These are phyloP conservation scores for Alternaria atra DNA, from an alignment of 2,329 filamentous ascomycete species.

Conservation along the genomic window DNA sequence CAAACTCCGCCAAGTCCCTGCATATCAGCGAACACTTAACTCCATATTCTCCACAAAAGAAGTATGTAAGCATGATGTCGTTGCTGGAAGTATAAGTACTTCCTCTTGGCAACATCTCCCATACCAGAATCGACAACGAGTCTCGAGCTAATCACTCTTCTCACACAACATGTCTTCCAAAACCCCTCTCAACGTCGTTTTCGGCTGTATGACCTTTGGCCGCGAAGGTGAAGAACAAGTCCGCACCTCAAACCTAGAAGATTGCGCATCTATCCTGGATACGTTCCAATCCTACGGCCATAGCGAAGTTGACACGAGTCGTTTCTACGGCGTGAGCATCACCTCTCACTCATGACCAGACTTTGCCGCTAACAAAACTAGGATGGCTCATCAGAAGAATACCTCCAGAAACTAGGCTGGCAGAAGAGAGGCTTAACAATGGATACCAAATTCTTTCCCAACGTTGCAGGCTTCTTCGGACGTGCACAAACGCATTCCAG, in stretches of 20 bases:
- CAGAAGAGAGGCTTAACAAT: slow-evolving; percentile 52
- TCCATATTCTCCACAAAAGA: not conserved
- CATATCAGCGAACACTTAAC: not conserved
- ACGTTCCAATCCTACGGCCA: slow-evolving; percentile 43
- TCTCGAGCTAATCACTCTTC: not conserved
- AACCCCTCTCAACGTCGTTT: slow-evolving; percentile 39
- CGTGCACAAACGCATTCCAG: slow-evolving; percentile 40
- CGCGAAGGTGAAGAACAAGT: slow-evolving; percentile 30
- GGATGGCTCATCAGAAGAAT: slow-evolving; percentile 51
- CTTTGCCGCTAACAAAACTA: not conserved
- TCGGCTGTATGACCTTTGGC: slow-evolving; percentile 54
- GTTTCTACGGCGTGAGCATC: slow-evolving; percentile 44
- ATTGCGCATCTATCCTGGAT: slow-evolving; percentile 40
- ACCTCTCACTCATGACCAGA: not conserved
- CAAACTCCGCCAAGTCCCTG: slow-evolving; percentile 4
- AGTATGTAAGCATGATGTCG: not conserved
- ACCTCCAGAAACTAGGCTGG: slow-evolving; percentile 55
- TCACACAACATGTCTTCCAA: slow-evolving; percentile 16
- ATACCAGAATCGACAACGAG: not conserved
- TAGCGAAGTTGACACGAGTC: slow-evolving; percentile 51
- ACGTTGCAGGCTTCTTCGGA: slow-evolving; percentile 25
- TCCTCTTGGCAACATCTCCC: not conserved
- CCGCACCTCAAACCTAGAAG: slow-evolving; percentile 25
- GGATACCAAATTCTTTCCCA: slow-evolving; percentile 57
- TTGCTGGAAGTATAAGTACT: not conserved